Evolutionary conservation across 2,329 filamentous ascomycete species (phyloP), one percentile per base, ranked within the genome.

Genomic region (Hypoxylon sp.): DNA sequence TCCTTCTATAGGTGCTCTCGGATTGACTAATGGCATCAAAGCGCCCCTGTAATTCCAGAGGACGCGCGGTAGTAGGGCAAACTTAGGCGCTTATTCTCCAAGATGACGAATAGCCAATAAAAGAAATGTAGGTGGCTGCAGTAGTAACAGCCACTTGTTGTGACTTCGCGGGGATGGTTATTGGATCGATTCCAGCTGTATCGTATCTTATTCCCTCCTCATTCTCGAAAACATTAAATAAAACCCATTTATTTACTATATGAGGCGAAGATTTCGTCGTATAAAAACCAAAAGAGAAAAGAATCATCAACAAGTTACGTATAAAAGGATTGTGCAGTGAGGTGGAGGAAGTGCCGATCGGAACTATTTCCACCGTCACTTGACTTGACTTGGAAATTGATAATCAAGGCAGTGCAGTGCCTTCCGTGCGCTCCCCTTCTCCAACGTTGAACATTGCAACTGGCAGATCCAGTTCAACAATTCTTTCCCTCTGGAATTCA

Each of bases 381-480:
- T 67, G 55, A 61, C 65, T 67, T 39, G 37, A 62, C 44, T 24
- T 58, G 59, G 67, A 70, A 67, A 62, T 64, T 64, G 60, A 58
- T 64, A 62, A 58, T 66, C 62, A 48, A 69, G 62, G 67, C 68
- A 65, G 68, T 70, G 65, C 68, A 65, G 31, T 32, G 21, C 32
- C 35, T 35, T 50, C 48, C 58, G 52, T 24, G 47, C 46, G 17
- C 53, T 64, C 62, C 42, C 39, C 29, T 53, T 48, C 54, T 32
- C 67, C 54, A 69, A 60, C 50, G 17, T 57, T 46, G 51, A 60
- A 51, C 50, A 21, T 54, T 46, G 51, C 57, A 46, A 61, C 32
- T 65, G 39, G 62, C 60, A 52, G 31, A 42, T 60, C 54, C 62
- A 52, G 21, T 50, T 53, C 27, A 17, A 35, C 21, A 67, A 59